These are phyloP conservation scores for Tricholoma furcatifolium DNA, from an alignment of 768 basidiomycete species.

Conservation along the genomic window DNA sequence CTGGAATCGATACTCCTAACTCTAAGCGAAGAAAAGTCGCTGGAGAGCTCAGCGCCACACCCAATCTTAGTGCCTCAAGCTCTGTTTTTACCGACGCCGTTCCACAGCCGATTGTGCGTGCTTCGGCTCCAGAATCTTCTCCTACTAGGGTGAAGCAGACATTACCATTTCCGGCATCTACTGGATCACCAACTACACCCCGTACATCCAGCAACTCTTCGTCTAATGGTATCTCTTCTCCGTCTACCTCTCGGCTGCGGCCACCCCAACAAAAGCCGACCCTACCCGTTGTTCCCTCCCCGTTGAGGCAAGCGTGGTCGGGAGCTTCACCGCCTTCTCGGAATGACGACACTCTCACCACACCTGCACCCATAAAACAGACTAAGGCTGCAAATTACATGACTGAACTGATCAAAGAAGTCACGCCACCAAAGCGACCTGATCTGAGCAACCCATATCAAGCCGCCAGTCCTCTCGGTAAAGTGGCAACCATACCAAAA, in stretches of 20 bases:
- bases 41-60: constrained; percentile 34
- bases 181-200: constrained; percentile 23
- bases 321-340: constrained; percentile 36
- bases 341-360: constrained; percentile 27
- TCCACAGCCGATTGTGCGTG: constrained; percentile 24
- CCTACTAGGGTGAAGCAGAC: constrained; percentile 27
- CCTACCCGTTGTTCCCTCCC: constrained; percentile 67
- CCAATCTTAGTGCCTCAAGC: constrained; percentile 26
- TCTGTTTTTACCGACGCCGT: constrained; percentile 16
- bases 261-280: constrained; percentile 51
- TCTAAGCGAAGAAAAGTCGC: constrained; percentile 63
- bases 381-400: constrained; percentile 71
- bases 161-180: constrained; percentile 35
- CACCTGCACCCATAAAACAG: constrained; percentile 38
- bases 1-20: constrained; percentile 38
- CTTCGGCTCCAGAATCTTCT: constrained; percentile 34
- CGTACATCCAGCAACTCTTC: constrained; percentile 21
- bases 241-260: constrained; percentile 38
- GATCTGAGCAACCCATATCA: constrained; percentile 82
- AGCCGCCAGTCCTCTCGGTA: constrained; percentile 61
- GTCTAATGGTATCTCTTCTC: constrained; percentile 17
- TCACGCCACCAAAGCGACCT: constrained; percentile 59
- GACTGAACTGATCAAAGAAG: constrained; percentile 70
- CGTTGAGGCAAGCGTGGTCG: constrained; percentile 74
- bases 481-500: constrained; percentile 37